Percentiles rank a stretch among this genome's conserved stretches.
These are phyloP conservation scores for Orbilia oligospora DNA, from an alignment of 2,329 filamentous ascomycete species.

Conservation along the genomic window DNA sequence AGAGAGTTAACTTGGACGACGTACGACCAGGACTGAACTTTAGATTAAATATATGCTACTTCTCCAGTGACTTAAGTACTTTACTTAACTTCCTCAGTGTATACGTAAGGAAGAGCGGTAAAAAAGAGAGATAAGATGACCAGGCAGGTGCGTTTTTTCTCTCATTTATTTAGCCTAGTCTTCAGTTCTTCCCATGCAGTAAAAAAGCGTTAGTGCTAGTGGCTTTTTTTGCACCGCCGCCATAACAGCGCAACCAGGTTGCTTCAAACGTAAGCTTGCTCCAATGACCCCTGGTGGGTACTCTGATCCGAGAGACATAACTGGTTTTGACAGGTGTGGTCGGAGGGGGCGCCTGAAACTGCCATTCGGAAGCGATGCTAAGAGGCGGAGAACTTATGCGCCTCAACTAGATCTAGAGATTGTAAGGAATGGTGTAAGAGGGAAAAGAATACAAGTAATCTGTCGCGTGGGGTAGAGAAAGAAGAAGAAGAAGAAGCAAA, in stretches of 20 bases:
- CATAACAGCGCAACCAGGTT: background rate
- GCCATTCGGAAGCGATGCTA: constrained; percentile 7
- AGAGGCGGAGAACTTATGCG: constrained; percentile 3
- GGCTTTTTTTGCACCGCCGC: constrained; percentile 26
- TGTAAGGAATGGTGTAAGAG: background rate
- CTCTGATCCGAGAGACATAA: constrained; percentile 9
- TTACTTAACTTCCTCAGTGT: background rate
- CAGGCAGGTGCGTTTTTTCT: constrained; percentile 13
- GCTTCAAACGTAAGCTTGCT: background rate
- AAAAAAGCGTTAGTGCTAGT: background rate
- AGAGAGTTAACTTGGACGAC: background rate
- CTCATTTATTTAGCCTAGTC: constrained; percentile 29
- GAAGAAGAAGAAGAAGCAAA: background rate
- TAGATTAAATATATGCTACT: background rate
- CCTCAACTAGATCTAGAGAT: constrained; percentile 3
- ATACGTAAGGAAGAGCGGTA: constrained; percentile 7
- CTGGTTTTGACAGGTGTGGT: constrained; percentile 11
- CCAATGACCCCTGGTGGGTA: constrained; percentile 7
- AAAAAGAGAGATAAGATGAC: background rate
- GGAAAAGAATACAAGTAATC: background rate
- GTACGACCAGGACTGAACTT: too few relatives aligned
- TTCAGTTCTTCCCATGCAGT: background rate
- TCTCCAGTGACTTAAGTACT: background rate
- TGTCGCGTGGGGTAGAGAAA: background rate
- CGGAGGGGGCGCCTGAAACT: constrained; percentile 5